Evolutionary conservation across 2,329 filamentous ascomycete species (phyloP).

Genomic region (Chaetomium globosum): DNA sequence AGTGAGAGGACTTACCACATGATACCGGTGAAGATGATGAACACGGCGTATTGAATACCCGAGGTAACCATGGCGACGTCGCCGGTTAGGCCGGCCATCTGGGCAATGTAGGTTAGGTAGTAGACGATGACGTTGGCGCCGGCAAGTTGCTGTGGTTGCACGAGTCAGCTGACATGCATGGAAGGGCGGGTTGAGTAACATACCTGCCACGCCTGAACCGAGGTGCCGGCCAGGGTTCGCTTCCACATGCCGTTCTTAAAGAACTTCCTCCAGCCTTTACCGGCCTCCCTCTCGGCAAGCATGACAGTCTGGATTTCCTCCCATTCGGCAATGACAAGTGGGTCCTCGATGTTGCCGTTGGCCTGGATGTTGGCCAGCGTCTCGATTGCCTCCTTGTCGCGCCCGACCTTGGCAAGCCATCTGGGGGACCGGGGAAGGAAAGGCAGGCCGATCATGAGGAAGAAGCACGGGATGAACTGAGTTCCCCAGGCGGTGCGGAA

Average conservation of each 20-base stretch:
- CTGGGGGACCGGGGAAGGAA: slow-evolving; percentile 65
- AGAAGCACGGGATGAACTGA: slow-evolving; percentile 62
- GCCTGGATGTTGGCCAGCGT: slow-evolving; percentile 61
- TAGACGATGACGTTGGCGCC: slow-evolving; percentile 59
- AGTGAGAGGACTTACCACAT: slow-evolving; percentile 40
- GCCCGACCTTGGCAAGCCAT: slow-evolving; percentile 65
- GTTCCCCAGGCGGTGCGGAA: slow-evolving; percentile 68
- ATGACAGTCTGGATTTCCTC: slow-evolving; percentile 54
- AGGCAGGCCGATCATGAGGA: slow-evolving; percentile 60
- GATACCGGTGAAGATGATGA: slow-evolving; percentile 49
- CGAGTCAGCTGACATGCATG: neutral
- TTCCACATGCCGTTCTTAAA: slow-evolving; percentile 58
- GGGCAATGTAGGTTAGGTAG: slow-evolving; percentile 63
- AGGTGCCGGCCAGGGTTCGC: slow-evolving; percentile 57
- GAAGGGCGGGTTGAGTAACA: slow-evolving; percentile 13
- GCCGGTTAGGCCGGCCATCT: slow-evolving; percentile 59
- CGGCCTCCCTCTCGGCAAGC: slow-evolving; percentile 43
- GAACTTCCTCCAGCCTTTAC: slow-evolving; percentile 45
- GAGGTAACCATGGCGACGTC: slow-evolving; percentile 50
- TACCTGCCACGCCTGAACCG: slow-evolving; percentile 60
- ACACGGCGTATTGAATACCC: slow-evolving; percentile 51
- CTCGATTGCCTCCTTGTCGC: slow-evolving; percentile 58
- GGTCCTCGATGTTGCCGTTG: slow-evolving; percentile 55
- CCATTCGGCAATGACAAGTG: slow-evolving; percentile 60
- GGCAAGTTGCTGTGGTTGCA: slow-evolving; percentile 48